These are phyloP conservation scores for Adansonia rubrostipa DNA, from an alignment of 441 rosid species.

Conservation along the genomic window DNA sequence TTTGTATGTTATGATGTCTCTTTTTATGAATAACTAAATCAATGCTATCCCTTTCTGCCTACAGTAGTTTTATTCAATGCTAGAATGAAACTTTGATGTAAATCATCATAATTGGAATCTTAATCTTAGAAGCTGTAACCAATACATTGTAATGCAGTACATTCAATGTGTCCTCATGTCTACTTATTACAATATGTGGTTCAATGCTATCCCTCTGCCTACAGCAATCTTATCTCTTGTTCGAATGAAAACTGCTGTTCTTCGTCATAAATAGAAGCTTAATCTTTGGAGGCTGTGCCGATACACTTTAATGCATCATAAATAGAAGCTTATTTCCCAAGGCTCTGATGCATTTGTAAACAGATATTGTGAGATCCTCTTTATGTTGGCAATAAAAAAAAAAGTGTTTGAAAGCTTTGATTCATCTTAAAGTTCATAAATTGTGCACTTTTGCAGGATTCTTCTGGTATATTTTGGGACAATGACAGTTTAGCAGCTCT, in stretches of 20 bases:
- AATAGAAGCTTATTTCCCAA: not conserved
- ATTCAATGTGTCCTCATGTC: not conserved
- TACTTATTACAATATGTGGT: not conserved
- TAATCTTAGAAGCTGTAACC: constrained; percentile 1
- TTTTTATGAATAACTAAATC: not conserved
- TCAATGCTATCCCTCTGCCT: not conserved
- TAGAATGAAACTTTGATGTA: not conserved
- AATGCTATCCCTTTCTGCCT: not conserved
- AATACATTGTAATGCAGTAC: not conserved
- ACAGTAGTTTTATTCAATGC: not conserved
- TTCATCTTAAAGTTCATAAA: not conserved
- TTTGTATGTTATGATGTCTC: not conserved
- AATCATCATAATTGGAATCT: not conserved
- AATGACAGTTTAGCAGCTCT: constrained; percentile 97
- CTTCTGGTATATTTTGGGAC: constrained; percentile 99
- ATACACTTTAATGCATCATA: not conserved
- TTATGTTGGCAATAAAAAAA: not conserved
- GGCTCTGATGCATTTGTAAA: not conserved
- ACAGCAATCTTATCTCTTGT: not conserved
- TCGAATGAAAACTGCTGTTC: not conserved
- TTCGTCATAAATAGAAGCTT: not conserved
- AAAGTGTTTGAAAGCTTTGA: not conserved
- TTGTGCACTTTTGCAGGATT: constrained; percentile 65
- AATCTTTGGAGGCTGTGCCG: not conserved
- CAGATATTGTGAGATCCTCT: not conserved